Conservation (phyloP, 306 rosid species). For the Pyrus pyrifolia region DNA sequence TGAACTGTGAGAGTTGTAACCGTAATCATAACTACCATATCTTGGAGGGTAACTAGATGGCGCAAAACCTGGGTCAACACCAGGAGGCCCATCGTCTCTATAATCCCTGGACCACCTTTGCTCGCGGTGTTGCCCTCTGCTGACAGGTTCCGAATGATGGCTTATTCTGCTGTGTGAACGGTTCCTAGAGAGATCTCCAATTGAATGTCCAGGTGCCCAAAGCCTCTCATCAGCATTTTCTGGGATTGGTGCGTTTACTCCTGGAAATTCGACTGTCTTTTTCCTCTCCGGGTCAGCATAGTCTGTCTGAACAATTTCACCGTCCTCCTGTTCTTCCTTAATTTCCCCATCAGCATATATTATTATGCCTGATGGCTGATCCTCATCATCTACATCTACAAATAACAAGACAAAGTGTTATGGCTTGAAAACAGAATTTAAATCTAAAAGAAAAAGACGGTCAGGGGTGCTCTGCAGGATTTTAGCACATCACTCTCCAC, state of each 20-base stretch:
- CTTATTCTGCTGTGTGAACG: slow-evolving; percentile 39
- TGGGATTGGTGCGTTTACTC: slow-evolving; percentile 86
- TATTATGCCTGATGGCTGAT: slow-evolving; percentile 88
- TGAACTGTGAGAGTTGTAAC: slow-evolving; percentile 1
- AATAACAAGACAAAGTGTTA: slow-evolving; percentile 16
- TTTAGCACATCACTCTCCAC: not conserved
- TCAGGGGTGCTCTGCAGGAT: not conserved
- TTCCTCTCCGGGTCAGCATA: slow-evolving; percentile 36
- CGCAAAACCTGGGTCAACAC: slow-evolving; percentile 52
- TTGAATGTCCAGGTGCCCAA: slow-evolving; percentile 52
- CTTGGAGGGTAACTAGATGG: slow-evolving; percentile 59
- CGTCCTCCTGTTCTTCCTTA: slow-evolving; percentile 72
- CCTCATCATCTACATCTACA: slow-evolving; percentile 67
- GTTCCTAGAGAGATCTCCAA: slow-evolving; percentile 44
- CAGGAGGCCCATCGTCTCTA: slow-evolving; percentile 75
- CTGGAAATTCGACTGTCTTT: slow-evolving; percentile 74
- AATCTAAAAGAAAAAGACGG: not conserved
- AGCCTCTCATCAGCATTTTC: slow-evolving; percentile 63
- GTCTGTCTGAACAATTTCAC: slow-evolving; percentile 65
- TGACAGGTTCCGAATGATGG: slow-evolving; percentile 34
- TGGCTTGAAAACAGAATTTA: not conserved
- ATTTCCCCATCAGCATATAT: slow-evolving; percentile 56
- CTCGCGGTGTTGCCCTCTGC: slow-evolving; percentile 56
- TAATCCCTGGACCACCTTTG: slow-evolving; percentile 48
- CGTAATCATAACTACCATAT: slow-evolving; percentile 39